Base-by-base conservation (phyloP, 768 basidiomycete genomes). In the Leccinum arenicola region DNA sequence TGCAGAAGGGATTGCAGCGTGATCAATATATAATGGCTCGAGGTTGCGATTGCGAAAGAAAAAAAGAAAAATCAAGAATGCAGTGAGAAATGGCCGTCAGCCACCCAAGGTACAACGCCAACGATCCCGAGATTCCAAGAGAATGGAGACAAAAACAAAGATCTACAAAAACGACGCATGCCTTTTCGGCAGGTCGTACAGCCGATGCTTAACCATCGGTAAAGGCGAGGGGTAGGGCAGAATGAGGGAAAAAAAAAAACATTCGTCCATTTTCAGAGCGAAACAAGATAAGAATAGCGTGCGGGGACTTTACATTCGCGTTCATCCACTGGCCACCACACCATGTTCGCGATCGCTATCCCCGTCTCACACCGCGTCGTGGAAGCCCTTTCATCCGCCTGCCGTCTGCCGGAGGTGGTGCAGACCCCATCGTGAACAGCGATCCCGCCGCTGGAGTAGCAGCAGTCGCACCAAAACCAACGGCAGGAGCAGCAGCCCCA, bases 351-450 rank as follows among this genome's bases (percentile, higher is more conserved):
- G 43, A 50, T 64, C 55, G 55, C 19, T 48, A 31, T 70, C 50
- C 65, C 45, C 72, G 69, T 59, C 71, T 70, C 50, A 19, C 64
- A 40, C 73, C 73, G 3, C 72, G 79, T 50, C 73, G 82, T 49
- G 85, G 85, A 50, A 86, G 75, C 56, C 82, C 84, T 73, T 83
- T 84, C 50, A 85, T 79, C 52, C 76, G 76, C 49, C 82, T 76
- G 47, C 74, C 76, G 38, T 69, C 56, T 63, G 74, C 43, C 4
- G 77, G 72, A 25, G 79, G 64, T 17, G 85, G 81, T 2, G 82
- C 78, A 50, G 85, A 76, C 31, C 85, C 86, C 55, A 87, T 86
- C 12, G 84, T 87, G 65, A 87, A 87, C 36, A 87, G 60, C 3
- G 73, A 64, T 54, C 60, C 69, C 7, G 74, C 72, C 33, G 25